phyloP scores from a whole-genome alignment of 257 asterid genomes.

The Handroanthus guayacan region DNA sequence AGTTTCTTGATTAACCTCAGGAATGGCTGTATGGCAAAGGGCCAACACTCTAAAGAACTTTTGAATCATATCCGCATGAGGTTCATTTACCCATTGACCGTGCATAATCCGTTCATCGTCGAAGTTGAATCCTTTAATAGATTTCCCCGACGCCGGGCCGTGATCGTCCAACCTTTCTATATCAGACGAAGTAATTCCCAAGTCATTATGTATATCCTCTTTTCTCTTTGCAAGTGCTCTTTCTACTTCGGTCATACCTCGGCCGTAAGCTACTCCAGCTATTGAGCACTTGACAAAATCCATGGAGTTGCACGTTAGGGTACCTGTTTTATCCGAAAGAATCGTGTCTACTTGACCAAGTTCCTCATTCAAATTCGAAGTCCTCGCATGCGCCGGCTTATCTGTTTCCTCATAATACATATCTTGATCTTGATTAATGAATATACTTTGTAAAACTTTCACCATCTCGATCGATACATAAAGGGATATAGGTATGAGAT shows the following conservation, averaged over 20 bases:
- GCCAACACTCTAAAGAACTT: constrained; percentile 86
- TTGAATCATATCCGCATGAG: constrained; percentile 65
- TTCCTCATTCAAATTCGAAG: constrained; percentile 96
- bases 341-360: constrained; percentile 90
- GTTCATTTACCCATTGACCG: constrained; percentile 82
- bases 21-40: constrained; percentile 93
- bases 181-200: constrained; percentile 40
- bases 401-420: constrained; percentile 87
- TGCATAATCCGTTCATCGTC: constrained; percentile 84
- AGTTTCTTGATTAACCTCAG: constrained; percentile 69
- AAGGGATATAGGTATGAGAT: constrained; percentile 89
- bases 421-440: constrained; percentile 81
- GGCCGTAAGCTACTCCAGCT: constrained; percentile 88
- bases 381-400: constrained; percentile 91
- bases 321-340: constrained; percentile 97
- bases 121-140: constrained; percentile 88
- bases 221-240: constrained; percentile 71
- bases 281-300: constrained; percentile 93
- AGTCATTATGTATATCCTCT: constrained; percentile 46
- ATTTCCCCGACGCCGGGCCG: constrained; percentile 34
- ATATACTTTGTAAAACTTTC: constrained; percentile 85
- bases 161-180: constrained; percentile 36
- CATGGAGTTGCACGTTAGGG: constrained; percentile 94
- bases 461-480: constrained; percentile 96
- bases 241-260: constrained; percentile 94